Percentiles rank a stretch among this genome's conserved stretches.
phyloP scores from a whole-genome alignment of 108 stramenopile species.

The Skeletonema menzelii region DNA sequence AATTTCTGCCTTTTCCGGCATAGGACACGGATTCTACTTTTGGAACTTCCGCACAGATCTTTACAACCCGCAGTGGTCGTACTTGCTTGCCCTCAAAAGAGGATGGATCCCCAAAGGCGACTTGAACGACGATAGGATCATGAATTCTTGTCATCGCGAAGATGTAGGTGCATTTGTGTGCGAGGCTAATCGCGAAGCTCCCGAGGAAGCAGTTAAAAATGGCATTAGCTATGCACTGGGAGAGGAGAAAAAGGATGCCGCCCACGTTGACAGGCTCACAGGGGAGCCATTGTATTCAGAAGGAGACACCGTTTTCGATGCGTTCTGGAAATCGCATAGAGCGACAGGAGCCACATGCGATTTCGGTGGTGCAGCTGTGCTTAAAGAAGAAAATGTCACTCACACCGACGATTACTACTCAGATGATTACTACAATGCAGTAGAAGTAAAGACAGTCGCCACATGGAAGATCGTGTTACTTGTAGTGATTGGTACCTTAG shows the following conservation, averaged over 20 bases:
- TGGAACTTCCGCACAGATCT: constrained; percentile 95
- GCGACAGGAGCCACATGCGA: constrained; percentile 77
- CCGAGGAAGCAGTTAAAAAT: constrained; percentile 45
- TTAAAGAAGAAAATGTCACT: constrained; percentile 53
- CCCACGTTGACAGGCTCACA: constrained; percentile 39
- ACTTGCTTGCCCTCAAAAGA: constrained; percentile 68
- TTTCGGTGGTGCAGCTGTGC: constrained; percentile 79
- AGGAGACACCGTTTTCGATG: constrained; percentile 51
- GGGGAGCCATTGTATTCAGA: constrained; percentile 58
- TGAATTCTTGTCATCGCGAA: constrained; percentile 62
- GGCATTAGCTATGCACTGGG: constrained; percentile 55
- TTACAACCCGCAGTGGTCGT: constrained; percentile 85
- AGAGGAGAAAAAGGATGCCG: constrained; percentile 24
- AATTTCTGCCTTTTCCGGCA: constrained; percentile 75
- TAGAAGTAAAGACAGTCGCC: constrained; percentile 19
- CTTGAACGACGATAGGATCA: constrained; percentile 59
- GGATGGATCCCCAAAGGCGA: constrained; percentile 84
- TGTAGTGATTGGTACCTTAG: constrained; percentile 41
- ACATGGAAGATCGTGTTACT: constrained; percentile 38
- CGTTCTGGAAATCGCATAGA: constrained; percentile 60
- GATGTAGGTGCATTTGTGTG: constrained; percentile 61
- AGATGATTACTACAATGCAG: constrained; percentile 54
- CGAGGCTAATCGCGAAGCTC: constrained; percentile 51
- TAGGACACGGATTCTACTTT: constrained; percentile 90
- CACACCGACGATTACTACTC: constrained; percentile 53